Evolutionary conservation across 768 basidiomycete genomes (phyloP).

Genomic region (Pulveroboletus sp.): DNA sequence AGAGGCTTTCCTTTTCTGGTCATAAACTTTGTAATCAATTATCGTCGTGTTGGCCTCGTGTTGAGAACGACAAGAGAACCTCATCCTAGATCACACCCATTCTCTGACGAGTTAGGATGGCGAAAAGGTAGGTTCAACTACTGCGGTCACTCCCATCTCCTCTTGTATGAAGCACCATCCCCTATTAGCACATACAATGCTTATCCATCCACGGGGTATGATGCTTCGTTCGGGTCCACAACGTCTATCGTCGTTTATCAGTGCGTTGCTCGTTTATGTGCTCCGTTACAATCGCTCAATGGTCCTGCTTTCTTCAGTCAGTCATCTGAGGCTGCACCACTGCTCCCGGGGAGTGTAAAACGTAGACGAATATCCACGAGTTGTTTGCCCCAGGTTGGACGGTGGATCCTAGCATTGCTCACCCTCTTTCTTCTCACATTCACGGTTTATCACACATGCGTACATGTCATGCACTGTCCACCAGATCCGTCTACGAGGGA

Average conservation of each 20-base stretch:
- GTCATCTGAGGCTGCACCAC: background rate
- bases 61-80: too few species aligned
- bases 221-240: too few species aligned
- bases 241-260: background rate
- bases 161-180: background rate
- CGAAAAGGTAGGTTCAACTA: background rate
- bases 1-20: too few species aligned
- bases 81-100: too few species aligned
- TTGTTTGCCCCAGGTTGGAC: background rate
- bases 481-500: constrained; percentile 3
- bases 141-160: too few species aligned
- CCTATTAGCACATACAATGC: background rate
- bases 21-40: too few species aligned
- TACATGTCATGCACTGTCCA: constrained; percentile 6
- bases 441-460: background rate
- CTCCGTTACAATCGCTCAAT: background rate
- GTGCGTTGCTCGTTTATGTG: background rate
- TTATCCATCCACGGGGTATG: too few species aligned
- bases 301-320: background rate
- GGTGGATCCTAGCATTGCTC: background rate
- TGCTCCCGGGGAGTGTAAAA: background rate
- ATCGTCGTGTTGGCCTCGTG: too few species aligned
- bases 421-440: background rate
- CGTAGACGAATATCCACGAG: background rate
- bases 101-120: background rate